These are phyloP conservation scores for Calonectria hongkongensis DNA, from an alignment of 2,329 filamentous ascomycete genomes.

Conservation along the genomic window DNA sequence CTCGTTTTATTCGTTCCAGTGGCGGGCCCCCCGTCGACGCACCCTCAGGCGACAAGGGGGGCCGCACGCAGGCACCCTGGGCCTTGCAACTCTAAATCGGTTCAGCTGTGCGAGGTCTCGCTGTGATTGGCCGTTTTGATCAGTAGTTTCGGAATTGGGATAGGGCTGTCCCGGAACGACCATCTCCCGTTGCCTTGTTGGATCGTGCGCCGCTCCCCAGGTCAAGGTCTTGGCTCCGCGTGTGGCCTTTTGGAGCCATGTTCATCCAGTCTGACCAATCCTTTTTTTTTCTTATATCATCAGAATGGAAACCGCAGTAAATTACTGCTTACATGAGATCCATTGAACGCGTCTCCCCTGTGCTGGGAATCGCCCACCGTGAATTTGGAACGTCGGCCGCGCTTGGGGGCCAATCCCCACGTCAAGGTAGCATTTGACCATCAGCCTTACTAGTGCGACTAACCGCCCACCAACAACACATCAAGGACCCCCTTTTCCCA, in stretches of 20 bases:
- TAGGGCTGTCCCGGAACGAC: slow-evolving; percentile 34
- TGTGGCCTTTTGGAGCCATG: not conserved
- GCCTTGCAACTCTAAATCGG: slow-evolving; percentile 33
- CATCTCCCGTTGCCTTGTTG: slow-evolving; percentile 23
- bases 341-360: no score
- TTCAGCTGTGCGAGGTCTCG: slow-evolving; percentile 33
- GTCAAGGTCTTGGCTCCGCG: not conserved
- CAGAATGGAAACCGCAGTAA: not conserved
- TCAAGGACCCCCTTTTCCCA: slow-evolving; percentile 6
- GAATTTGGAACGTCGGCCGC: not conserved
- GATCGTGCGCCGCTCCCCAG: slow-evolving; percentile 3
- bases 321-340: slow-evolving; percentile 13
- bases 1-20: not conserved
- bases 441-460: slow-evolving; percentile 36
- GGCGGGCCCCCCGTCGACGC: not conserved
- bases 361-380: not conserved
- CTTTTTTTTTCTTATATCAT: not conserved
- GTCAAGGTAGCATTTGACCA: slow-evolving; percentile 19
- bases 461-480: slow-evolving; percentile 3
- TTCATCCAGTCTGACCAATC: not conserved
- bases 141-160: slow-evolving; percentile 17
- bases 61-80: not conserved
- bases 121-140: slow-evolving; percentile 24
- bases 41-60: slow-evolving; percentile 28
- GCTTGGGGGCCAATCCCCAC: slow-evolving; percentile 18